Base-by-base conservation (phyloP, 78 protist genomes). In the Dictyostelium intermedium region DNA sequence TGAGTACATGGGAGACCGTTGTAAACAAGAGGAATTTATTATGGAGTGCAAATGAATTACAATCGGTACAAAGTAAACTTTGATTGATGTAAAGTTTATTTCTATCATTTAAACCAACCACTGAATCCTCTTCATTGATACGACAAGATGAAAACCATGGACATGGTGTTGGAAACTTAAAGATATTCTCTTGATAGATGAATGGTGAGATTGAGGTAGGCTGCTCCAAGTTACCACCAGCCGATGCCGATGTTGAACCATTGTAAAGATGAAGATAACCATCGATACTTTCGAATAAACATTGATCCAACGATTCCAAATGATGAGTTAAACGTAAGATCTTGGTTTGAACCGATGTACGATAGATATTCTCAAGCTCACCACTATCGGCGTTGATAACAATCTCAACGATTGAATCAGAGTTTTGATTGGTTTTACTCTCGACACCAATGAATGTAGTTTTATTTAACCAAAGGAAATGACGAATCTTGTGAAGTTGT, bases 11-110 rank as follows among this genome's bases (percentile, higher is more conserved):
- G 0, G 85, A 80, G 0, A 61, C 32, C 0, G 97, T 96, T 0
- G 98, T 96, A 61, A 77, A 97, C 30, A 96, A 43, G 18, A 97
- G 30, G 95, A 85, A 91, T 27, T 95, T 94, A 76, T 92, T 92
- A 25, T 95, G 97, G 11, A 95, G 60, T 0, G 96, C 82, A 74
- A 87, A 97, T 35, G 87, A 63, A 34, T 76, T 96, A 77, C 98
- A 97, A 37, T 92, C 92, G 0, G 84, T 23, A 18, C 93, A 50
- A 9, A 95, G 18, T 18, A 70, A 60, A 47, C n/a, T 50, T 13
- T 79, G 53, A 35, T 91, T 93, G 8, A 93, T 23, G 37, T 83
- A 85, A 80, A 91, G 45, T 39, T 56, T 39, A 80, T 50, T 69
- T 50, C 91, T 61, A 35, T 76, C 83, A 70, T 34, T 84, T 30